These are phyloP conservation scores for Skeletonema marinoi DNA, from an alignment of 108 stramenopile genomes.

Conservation along the genomic window DNA sequence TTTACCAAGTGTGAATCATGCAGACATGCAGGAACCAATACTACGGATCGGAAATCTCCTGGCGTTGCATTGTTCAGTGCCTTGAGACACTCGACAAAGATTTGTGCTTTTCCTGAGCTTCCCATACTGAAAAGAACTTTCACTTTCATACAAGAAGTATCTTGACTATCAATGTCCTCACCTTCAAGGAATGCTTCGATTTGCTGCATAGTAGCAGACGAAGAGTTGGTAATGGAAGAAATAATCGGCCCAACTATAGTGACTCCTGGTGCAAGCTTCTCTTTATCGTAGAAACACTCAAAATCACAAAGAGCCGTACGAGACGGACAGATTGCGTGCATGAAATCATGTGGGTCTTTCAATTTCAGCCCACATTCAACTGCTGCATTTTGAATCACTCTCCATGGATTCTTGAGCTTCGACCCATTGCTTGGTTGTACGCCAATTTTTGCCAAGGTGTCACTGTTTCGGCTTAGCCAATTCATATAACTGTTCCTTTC, in stretches of 20 bases:
- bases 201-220: background rate
- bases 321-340: constrained; percentile 2
- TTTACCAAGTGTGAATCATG: background rate
- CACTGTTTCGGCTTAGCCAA: constrained; percentile 11
- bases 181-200: constrained; percentile 11
- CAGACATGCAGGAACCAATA: background rate
- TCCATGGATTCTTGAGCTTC: constrained; percentile 13
- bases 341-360: background rate
- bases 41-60: constrained; percentile 11
- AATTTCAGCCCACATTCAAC: constrained; percentile 24
- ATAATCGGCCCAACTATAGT: constrained; percentile 17
- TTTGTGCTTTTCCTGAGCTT: background rate
- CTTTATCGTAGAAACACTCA: constrained; percentile 4
- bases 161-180: too few relatives aligned
- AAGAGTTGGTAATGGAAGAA: constrained; percentile 1
- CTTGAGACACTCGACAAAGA: constrained; percentile 7
- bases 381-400: constrained; percentile 24
- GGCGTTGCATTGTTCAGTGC: constrained; percentile 2
- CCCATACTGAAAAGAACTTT: constrained; percentile 20
- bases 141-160: too few relatives aligned
- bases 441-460: background rate
- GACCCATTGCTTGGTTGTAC: background rate
- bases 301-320: constrained; percentile 23
- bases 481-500: background rate
- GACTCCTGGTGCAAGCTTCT: constrained; percentile 7